Percentiles rank a stretch among this genome's conserved stretches.
phyloP scores from a whole-genome alignment of 1,139 yeast genomes.

The Spathaspora sp. region DNA sequence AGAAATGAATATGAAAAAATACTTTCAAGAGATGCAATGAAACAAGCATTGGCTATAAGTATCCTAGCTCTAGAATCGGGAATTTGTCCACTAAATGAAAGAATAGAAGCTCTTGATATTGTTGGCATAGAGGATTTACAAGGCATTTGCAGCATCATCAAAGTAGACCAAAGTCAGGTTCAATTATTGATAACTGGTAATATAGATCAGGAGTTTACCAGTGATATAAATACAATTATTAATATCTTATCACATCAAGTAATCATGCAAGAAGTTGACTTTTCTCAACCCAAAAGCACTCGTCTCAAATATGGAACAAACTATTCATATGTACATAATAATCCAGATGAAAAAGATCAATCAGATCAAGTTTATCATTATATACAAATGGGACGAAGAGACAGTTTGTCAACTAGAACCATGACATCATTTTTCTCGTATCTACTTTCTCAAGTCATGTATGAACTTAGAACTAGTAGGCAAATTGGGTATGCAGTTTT shows the following conservation, averaged over 20 bases:
- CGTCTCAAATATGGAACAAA: conserved; percentile 35
- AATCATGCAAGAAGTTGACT: background rate
- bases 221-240: conserved; percentile 16
- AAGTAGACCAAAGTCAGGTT: conserved; percentile 27
- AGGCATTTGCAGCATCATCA: conserved; percentile 19
- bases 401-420: conserved; percentile 28
- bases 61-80: conserved; percentile 52
- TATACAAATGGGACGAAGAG: conserved; percentile 53
- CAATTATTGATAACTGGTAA: conserved; percentile 54
- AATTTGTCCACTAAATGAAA: conserved; percentile 50
- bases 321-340: conserved; percentile 24
- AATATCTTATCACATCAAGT: conserved; percentile 13
- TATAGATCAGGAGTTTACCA: conserved; percentile 15
- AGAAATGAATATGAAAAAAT: conserved; percentile 44
- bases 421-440: conserved; percentile 47
- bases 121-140: conserved; percentile 24
- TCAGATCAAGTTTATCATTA: conserved; percentile 50
- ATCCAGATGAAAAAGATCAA: conserved; percentile 40
- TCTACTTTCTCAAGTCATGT: conserved; percentile 38
- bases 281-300: conserved; percentile 25
- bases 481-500: conserved; percentile 48
- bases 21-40: conserved; percentile 36
- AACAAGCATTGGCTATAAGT: conserved; percentile 46
- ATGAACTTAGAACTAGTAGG: conserved; percentile 49
- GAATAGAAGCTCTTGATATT: conserved; percentile 39